Base-by-base conservation (phyloP, 345 rosid species). In the Carallia pectinifolia region DNA sequence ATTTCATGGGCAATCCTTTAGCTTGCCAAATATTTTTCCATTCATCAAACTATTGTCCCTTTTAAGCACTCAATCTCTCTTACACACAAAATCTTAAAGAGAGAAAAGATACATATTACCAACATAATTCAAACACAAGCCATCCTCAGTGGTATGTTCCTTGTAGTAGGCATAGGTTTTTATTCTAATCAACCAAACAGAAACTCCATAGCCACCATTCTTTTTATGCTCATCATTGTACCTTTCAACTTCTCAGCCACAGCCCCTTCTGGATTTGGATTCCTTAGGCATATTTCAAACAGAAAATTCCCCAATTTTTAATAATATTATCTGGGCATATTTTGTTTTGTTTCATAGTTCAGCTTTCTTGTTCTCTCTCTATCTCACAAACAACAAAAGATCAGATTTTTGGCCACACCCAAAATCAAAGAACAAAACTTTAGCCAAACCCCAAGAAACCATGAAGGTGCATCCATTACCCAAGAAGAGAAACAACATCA, bases 401-500 rank as follows among this genome's bases (percentile, higher is more conserved):
- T 4, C 50, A 44, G 16, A 31, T 4, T 63, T 50, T 30, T 7
- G 5, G 10, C 23, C 29, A 17, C 39, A 10, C 37, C 44, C 62
- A 64, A 47, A 61, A 40, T 34, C 55, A 18, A 23, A 68, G 59
- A 54, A 53, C 53, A 15, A 15, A 16, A 55, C 17, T 27, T 56
- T 27, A 8, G 60, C 29, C 16, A 56, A 9, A 56, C 6, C 60
- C 60, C 10, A 6, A 6, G 58, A 38, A 37, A 54, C 60, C 31
- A 66, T 91, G 98, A 95, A 89, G 90, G 89, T 95, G 73, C 93
- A 92, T 53, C 97, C 97, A 3, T 64, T 84, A 29, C 88, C 95
- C 64, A 78, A 72, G 40, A 87, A 78, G 75, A 87, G 78, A 68
- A 77, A 91, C 53, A 91, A 85, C 90, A 80, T 80, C 77, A 67